phyloP scores from a whole-genome alignment of 805 yeast genomes.

The Candida ortonii region DNA sequence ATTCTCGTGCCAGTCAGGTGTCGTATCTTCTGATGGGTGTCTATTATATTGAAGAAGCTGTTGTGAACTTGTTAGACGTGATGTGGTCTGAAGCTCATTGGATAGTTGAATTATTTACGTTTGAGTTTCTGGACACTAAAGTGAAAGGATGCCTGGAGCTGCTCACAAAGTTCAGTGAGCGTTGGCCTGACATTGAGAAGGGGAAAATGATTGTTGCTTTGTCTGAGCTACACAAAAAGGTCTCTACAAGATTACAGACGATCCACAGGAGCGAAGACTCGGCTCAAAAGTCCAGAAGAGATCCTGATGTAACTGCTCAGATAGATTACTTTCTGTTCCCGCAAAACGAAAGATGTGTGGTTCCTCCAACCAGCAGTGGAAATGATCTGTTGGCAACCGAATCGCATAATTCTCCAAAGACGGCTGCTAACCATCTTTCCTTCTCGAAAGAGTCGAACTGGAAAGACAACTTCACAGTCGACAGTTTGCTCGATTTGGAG shows the following conservation, averaged over 20 bases:
- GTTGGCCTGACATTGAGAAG: constrained; percentile 16
- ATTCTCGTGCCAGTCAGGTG: constrained; percentile 13
- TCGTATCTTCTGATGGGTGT: constrained; percentile 16
- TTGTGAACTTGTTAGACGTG: constrained; percentile 13
- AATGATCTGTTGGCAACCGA: too few relatives aligned
- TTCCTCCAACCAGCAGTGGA: too few relatives aligned
- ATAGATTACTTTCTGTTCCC: constrained; percentile 11
- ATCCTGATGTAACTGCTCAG: constrained; percentile 8
- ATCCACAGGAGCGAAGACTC: background rate
- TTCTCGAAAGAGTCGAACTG: constrained; percentile 11
- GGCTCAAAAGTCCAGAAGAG: background rate
- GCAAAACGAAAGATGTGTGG: too few relatives aligned
- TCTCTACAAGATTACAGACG: constrained; percentile 2
- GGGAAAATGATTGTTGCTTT: constrained; percentile 11
- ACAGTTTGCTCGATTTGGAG: constrained; percentile 6
- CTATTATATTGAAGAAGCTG: constrained; percentile 14
- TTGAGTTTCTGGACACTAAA: constrained; percentile 13
- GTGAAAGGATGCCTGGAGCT: constrained; percentile 9
- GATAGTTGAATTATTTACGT: constrained; percentile 13
- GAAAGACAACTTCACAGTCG: constrained; percentile 12
- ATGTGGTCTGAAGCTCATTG: constrained; percentile 15
- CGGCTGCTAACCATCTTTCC: too few relatives aligned
- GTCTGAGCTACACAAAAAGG: constrained; percentile 5
- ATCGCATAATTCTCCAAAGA: too few relatives aligned
- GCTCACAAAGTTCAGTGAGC: constrained; percentile 10